Evolutionary conservation across 176 grass and related monocot genomes (phyloP), one percentile per base, ranked within the genome.

Genomic region (Rhynchospora breviuscula): DNA sequence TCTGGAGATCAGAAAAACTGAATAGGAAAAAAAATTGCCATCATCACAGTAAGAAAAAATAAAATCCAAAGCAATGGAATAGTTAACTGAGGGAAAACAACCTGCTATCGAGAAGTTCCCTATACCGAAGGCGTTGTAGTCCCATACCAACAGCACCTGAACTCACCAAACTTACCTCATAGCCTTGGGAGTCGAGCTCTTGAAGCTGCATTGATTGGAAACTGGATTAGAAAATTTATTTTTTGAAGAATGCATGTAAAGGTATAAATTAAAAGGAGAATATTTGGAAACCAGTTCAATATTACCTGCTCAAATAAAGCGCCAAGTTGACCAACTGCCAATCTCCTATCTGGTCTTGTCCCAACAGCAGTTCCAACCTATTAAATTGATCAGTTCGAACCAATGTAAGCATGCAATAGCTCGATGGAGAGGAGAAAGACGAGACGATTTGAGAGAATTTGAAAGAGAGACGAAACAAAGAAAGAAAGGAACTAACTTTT

Each of bases 1-100:
- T 95, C 56, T 99, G 93, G 13, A 99, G 91, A 95, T 99, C 96
- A 70, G 92, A 87, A 86, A 99, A 95, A 82, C 96, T 99, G 88
- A 79, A 84, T 9, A 15, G 64, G 15, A 56, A 77, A 54, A 1
- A 21, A 8, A 43, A 4, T 62, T 62, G 33, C 23, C 9, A 33
- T 14, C 14, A 26, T 26, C 19, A 53, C 73, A 57, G 18, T 56
- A 56, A 53, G 56, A 29, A 77, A 33, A 78, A 33, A 29, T 25
- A 13, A 78, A 75, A 26, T 15, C 19, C 53, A 43, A 66, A 63
- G 46, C 2, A 83, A 61, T 26, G 10, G 21, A 14, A 87, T 43
- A 46, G 40, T 78, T 35, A 6, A 51, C 44, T 40, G 60, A 43
- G 62, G 54, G 19, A 25, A 52, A 44, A 12, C 9, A 10, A 90